Percentiles rank a stretch among this genome's conserved stretches.
Evolutionary conservation across 768 basidiomycete species (phyloP).

Genomic region (Tylopilus felleus): DNA sequence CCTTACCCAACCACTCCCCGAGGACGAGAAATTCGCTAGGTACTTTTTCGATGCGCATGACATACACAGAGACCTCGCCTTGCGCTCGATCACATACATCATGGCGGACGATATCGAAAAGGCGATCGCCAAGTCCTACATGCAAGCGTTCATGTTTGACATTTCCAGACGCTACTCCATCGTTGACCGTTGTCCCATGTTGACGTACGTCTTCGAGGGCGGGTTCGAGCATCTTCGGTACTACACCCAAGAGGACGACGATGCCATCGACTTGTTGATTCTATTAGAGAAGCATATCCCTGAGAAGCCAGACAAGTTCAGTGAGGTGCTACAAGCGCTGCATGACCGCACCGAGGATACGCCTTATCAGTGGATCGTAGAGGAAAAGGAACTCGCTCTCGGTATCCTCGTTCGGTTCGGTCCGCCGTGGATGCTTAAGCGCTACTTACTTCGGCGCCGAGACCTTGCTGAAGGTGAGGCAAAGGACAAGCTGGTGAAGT

Average conservation of each 20-base stretch:
- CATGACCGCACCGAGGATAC: slow-evolving; percentile 23
- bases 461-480: slow-evolving; percentile 17
- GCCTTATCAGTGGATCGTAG: slow-evolving; percentile 25
- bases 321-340: slow-evolving; percentile 22
- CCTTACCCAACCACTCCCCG: slow-evolving; percentile 19
- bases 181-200: slow-evolving; percentile 26
- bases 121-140: slow-evolving; percentile 22
- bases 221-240: slow-evolving; percentile 27
- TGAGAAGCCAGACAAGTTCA: slow-evolving; percentile 23
- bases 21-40: slow-evolving; percentile 3
- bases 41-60: slow-evolving; percentile 24
- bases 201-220: slow-evolving; percentile 28
- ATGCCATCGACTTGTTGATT: slow-evolving; percentile 22
- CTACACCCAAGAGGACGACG: slow-evolving; percentile 27
- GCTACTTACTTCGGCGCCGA: slow-evolving; percentile 22
- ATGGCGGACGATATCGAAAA: slow-evolving; percentile 23
- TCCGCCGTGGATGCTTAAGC: slow-evolving; percentile 27
- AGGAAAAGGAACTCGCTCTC: slow-evolving; percentile 25
- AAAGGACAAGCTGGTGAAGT: slow-evolving; percentile 12
- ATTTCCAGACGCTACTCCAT: slow-evolving; percentile 24
- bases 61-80: slow-evolving; percentile 27
- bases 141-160: slow-evolving; percentile 25
- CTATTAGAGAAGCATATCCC: slow-evolving; percentile 18
- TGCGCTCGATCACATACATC: slow-evolving; percentile 30
- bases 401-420: slow-evolving; percentile 19